A percentile compares a stretch with the other conserved stretches of the same genome.
phyloP scores from a whole-genome alignment of 495 filamentous ascomycete genomes.

The Neurospora sp. region DNA sequence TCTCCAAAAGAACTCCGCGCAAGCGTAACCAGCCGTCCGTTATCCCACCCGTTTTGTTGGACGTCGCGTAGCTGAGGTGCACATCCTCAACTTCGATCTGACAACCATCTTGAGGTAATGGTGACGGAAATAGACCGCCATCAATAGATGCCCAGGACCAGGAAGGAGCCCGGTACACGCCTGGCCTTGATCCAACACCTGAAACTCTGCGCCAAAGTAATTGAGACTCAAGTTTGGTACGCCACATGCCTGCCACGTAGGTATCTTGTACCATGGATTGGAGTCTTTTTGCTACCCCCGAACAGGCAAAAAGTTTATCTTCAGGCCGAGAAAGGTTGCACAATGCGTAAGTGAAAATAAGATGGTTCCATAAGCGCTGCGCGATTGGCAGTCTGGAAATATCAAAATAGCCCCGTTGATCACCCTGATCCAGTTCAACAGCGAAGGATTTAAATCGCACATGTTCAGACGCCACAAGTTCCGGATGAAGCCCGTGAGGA shows the following conservation, averaged over 20 bases:
- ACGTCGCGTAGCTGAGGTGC: neutral
- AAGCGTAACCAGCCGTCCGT: neutral
- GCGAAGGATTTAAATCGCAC: neutral
- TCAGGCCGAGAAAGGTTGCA: neutral
- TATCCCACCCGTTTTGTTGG: neutral
- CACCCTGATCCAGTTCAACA: neutral
- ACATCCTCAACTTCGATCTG: neutral
- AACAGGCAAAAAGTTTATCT: neutral
- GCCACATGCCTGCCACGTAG: neutral
- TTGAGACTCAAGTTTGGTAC: neutral
- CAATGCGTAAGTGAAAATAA: neutral
- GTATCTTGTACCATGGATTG: neutral
- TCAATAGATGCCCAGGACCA: neutral
- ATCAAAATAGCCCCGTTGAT: neutral
- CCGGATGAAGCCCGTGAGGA: neutral
- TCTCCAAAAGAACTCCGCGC: neutral
- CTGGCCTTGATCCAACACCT: neutral
- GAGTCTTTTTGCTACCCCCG: neutral
- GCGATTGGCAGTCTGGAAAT: rapidly evolving
- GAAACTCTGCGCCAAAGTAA: no score
- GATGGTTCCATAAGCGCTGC: neutral
- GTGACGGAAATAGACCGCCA: rapidly evolving
- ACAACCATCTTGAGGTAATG: neutral
- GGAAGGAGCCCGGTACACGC: neutral
- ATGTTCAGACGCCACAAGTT: neutral